Percentiles rank a stretch among this genome's conserved stretches.
These are phyloP conservation scores for Breviolum minutum DNA, from an alignment of 73 alveolate species.

Conservation along the genomic window DNA sequence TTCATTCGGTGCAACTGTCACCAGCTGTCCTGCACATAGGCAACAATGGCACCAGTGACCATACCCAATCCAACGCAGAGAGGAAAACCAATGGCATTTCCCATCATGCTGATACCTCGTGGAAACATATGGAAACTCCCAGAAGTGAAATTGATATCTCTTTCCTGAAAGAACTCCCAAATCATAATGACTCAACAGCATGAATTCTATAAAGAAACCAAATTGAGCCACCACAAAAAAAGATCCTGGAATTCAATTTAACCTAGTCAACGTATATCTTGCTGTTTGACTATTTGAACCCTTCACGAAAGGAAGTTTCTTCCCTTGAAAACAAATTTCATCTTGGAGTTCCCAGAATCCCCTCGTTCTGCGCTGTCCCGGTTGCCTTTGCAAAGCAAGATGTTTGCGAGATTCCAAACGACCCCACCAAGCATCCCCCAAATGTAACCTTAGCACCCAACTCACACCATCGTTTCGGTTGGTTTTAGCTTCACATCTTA, in stretches of 20 bases:
- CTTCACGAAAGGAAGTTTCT: too few species aligned
- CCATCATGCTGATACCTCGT: constrained; percentile 87
- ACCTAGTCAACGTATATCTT: too few species aligned
- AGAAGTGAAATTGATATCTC: neutral
- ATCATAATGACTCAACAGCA: too few species aligned
- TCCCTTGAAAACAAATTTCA: too few species aligned
- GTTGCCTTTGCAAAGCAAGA: constrained; percentile 86
- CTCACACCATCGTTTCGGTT: too few species aligned
- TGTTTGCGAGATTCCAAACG: constrained; percentile 89
- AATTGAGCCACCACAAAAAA: too few species aligned
- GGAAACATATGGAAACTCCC: neutral
- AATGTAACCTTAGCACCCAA: neutral
- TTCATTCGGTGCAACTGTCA: too few species aligned
- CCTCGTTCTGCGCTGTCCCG: neutral
- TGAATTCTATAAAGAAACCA: too few species aligned
- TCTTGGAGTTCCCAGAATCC: too few species aligned
- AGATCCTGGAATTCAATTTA: neutral
- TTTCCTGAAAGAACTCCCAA: too few species aligned
- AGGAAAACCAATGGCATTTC: constrained; percentile 93
- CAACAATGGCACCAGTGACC: constrained; percentile 91
- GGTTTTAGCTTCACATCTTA: too few species aligned
- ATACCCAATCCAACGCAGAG: constrained; percentile 87
- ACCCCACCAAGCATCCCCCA: constrained; percentile 72
- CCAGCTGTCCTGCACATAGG: constrained; percentile 8
- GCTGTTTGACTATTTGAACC: too few species aligned